These are phyloP conservation scores for Centella asiatica DNA, from an alignment of 129 eudicot species.

Conservation along the genomic window DNA sequence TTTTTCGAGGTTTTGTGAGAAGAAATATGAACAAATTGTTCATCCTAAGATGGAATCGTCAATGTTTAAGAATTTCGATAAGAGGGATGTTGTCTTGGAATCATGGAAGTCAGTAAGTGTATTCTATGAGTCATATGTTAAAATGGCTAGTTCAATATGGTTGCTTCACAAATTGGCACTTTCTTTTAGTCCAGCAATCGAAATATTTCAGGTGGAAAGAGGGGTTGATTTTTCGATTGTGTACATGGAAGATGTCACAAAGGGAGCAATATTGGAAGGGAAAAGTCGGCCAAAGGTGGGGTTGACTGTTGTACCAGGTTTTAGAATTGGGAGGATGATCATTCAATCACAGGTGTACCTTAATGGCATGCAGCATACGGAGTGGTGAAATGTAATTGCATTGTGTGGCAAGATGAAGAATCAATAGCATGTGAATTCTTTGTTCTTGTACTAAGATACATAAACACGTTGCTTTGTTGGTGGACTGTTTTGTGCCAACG, in stretches of 20 bases:
- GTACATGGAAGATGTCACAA: slow-evolving; percentile 81
- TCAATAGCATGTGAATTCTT: too few relatives aligned
- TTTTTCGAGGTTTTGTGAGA: slow-evolving; percentile 72
- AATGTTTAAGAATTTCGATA: slow-evolving; percentile 55
- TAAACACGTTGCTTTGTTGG: too few relatives aligned
- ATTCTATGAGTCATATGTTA: slow-evolving; percentile 74
- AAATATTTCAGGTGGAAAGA: slow-evolving; percentile 80
- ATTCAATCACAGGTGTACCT: slow-evolving; percentile 82
- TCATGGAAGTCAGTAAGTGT: slow-evolving; percentile 67
- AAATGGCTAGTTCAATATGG: slow-evolving; percentile 89
- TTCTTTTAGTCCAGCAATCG: slow-evolving; percentile 54
- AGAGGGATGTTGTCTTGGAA: slow-evolving; percentile 56
- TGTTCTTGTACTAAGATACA: too few relatives aligned
- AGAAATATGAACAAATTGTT: slow-evolving; percentile 63
- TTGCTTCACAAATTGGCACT: slow-evolving; percentile 73
- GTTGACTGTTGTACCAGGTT: slow-evolving; percentile 85
- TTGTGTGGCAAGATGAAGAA: too few relatives aligned
- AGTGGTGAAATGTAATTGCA: too few relatives aligned
- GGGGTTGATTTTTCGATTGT: slow-evolving; percentile 77
- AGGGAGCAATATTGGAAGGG: slow-evolving; percentile 23
- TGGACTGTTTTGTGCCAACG: too few relatives aligned
- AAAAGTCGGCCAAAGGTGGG: slow-evolving; percentile 59
- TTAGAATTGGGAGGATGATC: slow-evolving; percentile 59
- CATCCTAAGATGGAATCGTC: slow-evolving; percentile 93
- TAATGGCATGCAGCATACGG: too few relatives aligned